Evolutionary conservation across 345 rosid genomes (phyloP), one percentile per base, ranked within the genome.

Genomic region (Laguncularia racemosa): DNA sequence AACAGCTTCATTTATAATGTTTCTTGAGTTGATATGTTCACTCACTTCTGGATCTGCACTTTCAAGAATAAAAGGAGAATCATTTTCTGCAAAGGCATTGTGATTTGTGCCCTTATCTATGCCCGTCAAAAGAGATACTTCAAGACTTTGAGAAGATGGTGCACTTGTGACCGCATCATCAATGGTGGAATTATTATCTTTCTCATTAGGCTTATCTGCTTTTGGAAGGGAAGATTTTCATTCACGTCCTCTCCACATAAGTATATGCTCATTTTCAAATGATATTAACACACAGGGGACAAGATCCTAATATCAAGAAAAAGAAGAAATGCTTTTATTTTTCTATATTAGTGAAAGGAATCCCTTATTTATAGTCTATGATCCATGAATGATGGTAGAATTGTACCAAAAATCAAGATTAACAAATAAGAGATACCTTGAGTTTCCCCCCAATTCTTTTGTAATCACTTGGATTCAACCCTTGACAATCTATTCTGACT

Each of bases 381-480:
- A 0, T 21, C 53, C 53, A 17, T 4, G 8, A 3, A 50, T 19
- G 53, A 16, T 8, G 19, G 21, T 50, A 6, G 3, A n/a, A 21
- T 18, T 17, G 6, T 21, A n/a, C 40, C 16, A 58, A 23, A 56
- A 38, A n/a, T 33, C 43, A 20, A 46, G 6, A 43, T 18, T 46
- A 7, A 40, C 12, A 2, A 15, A 66, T 10, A 16, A 23, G 67
- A 62, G 28, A 56, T 45, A 92, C 96, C 96, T 76, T 85, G 61
- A 92, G 95, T 76, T 89, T 92, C 47, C 91, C 98, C 45, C 98
- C 98, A 4, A 92, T 81, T 79, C 78, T 92, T 59, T 70, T 62
- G 65, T 71, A 89, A 69, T 92, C 98, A 60, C 97, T 89, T 46
- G 73, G 82, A 55, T 81, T 84, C 65, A 92, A 19, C 46, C 93